Evolutionary conservation across 164 flowering plant species (phyloP), one percentile per base, ranked within the genome.

Genomic region (Protea cynaroides): DNA sequence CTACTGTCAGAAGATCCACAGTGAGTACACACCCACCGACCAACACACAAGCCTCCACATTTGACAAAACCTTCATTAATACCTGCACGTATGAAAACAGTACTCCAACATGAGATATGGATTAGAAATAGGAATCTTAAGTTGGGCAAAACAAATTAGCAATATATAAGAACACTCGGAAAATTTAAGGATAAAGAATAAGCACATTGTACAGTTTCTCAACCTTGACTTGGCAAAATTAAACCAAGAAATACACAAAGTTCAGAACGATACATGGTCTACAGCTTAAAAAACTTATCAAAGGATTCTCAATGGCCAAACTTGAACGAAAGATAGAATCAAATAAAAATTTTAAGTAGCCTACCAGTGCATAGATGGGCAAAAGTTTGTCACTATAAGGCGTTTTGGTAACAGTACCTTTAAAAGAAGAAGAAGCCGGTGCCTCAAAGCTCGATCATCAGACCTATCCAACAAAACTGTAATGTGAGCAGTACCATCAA

Each of bases 11-110:
- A 56, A 94, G 76, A 86, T 95, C 99, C 65, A 92, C 99, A 64
- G 99, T 90, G 61, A 95, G 81, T 0, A 95, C 99, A 76, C 97
- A 91, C 3, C 99, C 99, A 59, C 99, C 99, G 72, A 95, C 99
- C 82, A 86, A 78, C 67, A 95, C 97, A 83, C 97, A 92, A 56
- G 89, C 93, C 81, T 89, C 99, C 7, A 91, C 85, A 76, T 95
- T 95, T 65, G 92, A 75, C 61, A 88, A 76, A 74, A 81, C 88
- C 76, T 86, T 89, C 99, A 95, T 89, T 64, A 95, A 71, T 36
- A 82, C 96, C 99, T 94, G 84, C 75, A 77, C 8, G 60, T 34
- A 24, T 2, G 62, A 51, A 7, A 49, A n/a, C n/a, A n/a, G n/a
- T 12, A 40, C 46, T 40, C 46, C 14, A 40, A 40, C 46, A 40